phyloP scores from a whole-genome alignment of 768 basidiomycete species.

The Dentipellis sp. region DNA sequence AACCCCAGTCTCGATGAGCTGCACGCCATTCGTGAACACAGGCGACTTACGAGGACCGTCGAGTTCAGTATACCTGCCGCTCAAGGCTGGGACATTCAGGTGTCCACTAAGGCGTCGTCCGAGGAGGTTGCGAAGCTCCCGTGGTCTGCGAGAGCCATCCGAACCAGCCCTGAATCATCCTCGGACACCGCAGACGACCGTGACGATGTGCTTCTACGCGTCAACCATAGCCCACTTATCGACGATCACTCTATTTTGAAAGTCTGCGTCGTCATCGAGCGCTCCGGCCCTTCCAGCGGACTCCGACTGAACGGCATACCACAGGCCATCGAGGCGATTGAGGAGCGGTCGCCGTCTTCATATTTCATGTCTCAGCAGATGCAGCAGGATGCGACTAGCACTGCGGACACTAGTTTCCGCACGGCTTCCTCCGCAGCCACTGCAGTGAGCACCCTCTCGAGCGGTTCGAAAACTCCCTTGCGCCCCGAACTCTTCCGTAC shows the following conservation, averaged over 20 bases:
- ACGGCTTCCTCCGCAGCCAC: slow-evolving; percentile 51
- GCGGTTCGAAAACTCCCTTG: slow-evolving; percentile 16
- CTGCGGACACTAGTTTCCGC: slow-evolving; percentile 57
- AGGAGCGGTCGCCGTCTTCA: slow-evolving; percentile 59
- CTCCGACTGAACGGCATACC: slow-evolving; percentile 83
- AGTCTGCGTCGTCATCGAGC: slow-evolving; percentile 72
- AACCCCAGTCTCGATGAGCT: slow-evolving; percentile 51
- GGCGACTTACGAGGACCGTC: slow-evolving; percentile 63
- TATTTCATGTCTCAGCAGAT: slow-evolving; percentile 51
- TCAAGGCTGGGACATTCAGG: slow-evolving; percentile 83
- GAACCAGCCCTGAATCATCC: slow-evolving; percentile 26
- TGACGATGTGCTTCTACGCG: slow-evolving; percentile 44
- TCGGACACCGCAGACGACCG: slow-evolving; percentile 33
- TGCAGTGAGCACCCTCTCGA: slow-evolving; percentile 18
- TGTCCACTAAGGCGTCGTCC: slow-evolving; percentile 66
- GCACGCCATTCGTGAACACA: slow-evolving; percentile 52
- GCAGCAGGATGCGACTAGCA: slow-evolving; percentile 65
- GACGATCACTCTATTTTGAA: slow-evolving; percentile 75
- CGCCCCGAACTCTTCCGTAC: slow-evolving; percentile 27
- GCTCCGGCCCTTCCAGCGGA: slow-evolving; percentile 59
- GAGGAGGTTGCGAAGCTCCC: slow-evolving; percentile 63
- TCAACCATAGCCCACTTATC: slow-evolving; percentile 63
- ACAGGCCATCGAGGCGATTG: slow-evolving; percentile 52
- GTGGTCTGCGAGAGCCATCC: slow-evolving; percentile 58
- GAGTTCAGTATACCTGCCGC: slow-evolving; percentile 71